Conservation (phyloP, 805 yeast genomes). For the Saturnispora hagleri region DNA sequence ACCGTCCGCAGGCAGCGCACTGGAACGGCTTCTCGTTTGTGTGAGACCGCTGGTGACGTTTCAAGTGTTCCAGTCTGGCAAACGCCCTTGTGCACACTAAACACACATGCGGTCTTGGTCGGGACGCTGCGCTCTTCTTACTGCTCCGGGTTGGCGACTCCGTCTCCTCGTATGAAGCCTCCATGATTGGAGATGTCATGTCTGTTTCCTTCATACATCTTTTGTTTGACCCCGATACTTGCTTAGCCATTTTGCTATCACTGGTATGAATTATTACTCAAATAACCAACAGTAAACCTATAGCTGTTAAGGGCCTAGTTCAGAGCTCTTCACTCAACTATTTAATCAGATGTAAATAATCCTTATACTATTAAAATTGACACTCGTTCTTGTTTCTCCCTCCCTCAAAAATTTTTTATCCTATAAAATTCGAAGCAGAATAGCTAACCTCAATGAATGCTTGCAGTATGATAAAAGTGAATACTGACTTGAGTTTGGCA, state of each 20-base stretch:
- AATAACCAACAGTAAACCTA: background rate
- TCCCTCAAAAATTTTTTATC: background rate
- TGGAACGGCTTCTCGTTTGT: conserved; percentile 95
- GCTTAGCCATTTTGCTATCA: background rate
- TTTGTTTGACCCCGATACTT: background rate
- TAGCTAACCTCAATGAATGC: background rate
- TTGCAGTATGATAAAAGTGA: too few relatives aligned
- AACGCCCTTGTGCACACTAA: conserved; percentile 88
- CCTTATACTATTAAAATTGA: background rate
- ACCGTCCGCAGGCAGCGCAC: conserved; percentile 92
- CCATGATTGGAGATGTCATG: background rate
- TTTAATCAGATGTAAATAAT: too few relatives aligned
- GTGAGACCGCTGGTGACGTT: conserved; percentile 88
- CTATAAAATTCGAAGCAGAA: background rate
- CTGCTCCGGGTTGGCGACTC: background rate
- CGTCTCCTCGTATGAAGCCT: background rate
- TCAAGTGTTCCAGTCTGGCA: conserved; percentile 89
- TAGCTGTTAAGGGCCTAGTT: background rate
- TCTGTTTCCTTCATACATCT: background rate
- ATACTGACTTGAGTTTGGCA: too few relatives aligned
- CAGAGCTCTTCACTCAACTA: background rate
- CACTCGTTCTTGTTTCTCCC: background rate
- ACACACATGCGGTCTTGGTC: conserved; percentile 91
- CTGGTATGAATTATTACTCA: background rate
- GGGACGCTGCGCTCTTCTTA: conserved; percentile 33